Evolutionary conservation across 176 grass and related monocot genomes (phyloP).

Genomic region (Oryza punctata): DNA sequence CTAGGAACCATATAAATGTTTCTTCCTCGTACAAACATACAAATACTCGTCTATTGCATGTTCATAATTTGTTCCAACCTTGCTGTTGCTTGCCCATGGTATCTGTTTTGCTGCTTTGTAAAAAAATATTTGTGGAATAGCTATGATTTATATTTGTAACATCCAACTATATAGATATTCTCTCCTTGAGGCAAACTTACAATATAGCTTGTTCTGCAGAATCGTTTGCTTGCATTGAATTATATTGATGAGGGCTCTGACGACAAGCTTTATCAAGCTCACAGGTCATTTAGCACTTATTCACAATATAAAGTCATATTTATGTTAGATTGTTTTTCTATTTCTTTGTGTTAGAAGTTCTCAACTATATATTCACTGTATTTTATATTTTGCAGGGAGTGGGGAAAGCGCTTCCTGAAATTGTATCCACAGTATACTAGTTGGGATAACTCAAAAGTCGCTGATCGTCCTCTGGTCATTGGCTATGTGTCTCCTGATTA

Average conservation of each 20-base stretch:
- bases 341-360: not conserved
- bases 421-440: slow-evolving; percentile 72
- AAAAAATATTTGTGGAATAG: not conserved
- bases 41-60: not conserved
- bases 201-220: slow-evolving; percentile 62
- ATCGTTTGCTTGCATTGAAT: slow-evolving; percentile 97
- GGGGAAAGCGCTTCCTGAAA: slow-evolving; percentile 92
- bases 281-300: slow-evolving; percentile 62
- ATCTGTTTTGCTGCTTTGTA: not conserved
- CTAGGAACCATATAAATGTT: not conserved
- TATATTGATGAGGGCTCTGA: slow-evolving; percentile 90
- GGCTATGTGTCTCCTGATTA: slow-evolving; percentile 98
- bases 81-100: not conserved
- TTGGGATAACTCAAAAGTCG: slow-evolving; percentile 94
- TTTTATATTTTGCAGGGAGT: slow-evolving; percentile 73
- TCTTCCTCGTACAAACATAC: not conserved
- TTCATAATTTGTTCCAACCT: slow-evolving; percentile 6
- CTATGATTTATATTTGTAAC: slow-evolving; percentile 1
- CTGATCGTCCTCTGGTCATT: slow-evolving; percentile 74
- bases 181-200: slow-evolving; percentile 30
- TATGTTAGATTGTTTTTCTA: slow-evolving; percentile 16
- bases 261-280: slow-evolving; percentile 93
- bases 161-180: slow-evolving; percentile 10
- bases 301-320: slow-evolving; percentile 20
- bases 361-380: not conserved